These are phyloP conservation scores for Talaromyces sp. DNA, from an alignment of 2,329 filamentous ascomycete species.

Conservation along the genomic window DNA sequence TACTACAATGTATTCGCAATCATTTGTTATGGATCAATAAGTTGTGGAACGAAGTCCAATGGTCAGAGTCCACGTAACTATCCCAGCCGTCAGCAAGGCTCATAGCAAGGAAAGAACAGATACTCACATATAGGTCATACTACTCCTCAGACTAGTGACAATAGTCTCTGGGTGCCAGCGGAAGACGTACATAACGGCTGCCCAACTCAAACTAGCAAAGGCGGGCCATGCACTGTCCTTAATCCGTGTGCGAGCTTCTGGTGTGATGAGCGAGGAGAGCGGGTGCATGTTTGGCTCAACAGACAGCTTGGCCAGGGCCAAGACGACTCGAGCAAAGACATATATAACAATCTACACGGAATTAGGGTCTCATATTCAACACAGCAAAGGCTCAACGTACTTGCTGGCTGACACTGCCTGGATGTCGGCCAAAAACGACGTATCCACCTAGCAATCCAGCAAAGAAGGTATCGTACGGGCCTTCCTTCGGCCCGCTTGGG, in stretches of 20 bases:
- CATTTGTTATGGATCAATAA: slow-evolving; percentile 78
- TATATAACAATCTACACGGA: slow-evolving; percentile 82
- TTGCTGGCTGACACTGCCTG: slow-evolving; percentile 78
- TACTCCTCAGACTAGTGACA: slow-evolving; percentile 83
- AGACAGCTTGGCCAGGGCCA: slow-evolving; percentile 76
- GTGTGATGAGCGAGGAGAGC: slow-evolving; percentile 38
- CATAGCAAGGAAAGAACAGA: not conserved
- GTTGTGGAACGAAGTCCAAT: slow-evolving; percentile 81
- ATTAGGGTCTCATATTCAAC: not conserved
- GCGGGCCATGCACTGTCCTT: slow-evolving; percentile 78
- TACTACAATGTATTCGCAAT: slow-evolving; percentile 9
- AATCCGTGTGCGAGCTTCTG: slow-evolving; percentile 44
- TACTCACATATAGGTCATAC: slow-evolving; percentile 94
- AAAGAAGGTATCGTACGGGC: slow-evolving; percentile 76
- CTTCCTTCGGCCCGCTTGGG: slow-evolving; percentile 48
- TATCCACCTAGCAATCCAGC: slow-evolving; percentile 87
- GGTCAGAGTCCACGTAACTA: slow-evolving; percentile 72
- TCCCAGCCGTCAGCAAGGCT: not conserved
- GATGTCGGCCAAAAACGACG: slow-evolving; percentile 77
- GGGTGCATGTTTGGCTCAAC: slow-evolving; percentile 55
- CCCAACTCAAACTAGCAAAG: slow-evolving; percentile 90
- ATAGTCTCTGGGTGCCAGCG: slow-evolving; percentile 84
- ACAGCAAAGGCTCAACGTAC: slow-evolving; percentile 18
- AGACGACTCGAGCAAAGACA: slow-evolving; percentile 84
- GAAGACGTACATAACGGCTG: slow-evolving; percentile 91